These are phyloP conservation scores for Cordyceps sp. DNA, from an alignment of 2,329 filamentous ascomycete species.

Conservation along the genomic window DNA sequence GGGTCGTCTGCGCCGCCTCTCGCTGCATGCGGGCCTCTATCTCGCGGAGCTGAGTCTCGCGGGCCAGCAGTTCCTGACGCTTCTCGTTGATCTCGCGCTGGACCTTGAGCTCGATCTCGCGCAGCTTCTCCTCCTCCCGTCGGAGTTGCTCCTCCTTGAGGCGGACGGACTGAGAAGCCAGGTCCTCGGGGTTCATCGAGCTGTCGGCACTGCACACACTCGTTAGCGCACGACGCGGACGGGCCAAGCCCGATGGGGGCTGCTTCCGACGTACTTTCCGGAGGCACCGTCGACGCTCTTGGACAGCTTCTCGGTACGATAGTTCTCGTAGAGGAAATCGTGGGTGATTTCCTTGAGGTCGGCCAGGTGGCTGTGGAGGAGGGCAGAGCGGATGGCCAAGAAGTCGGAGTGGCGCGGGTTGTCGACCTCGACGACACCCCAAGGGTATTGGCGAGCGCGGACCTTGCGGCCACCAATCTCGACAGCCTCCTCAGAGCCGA, in stretches of 20 bases:
- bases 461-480: conserved; percentile 88
- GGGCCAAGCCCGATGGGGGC: no score
- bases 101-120: conserved; percentile 98
- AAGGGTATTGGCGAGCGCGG: conserved; percentile 92
- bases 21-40: conserved; percentile 96
- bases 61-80: conserved; percentile 91
- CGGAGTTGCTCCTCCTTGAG: conserved; percentile 99
- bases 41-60: conserved; percentile 96
- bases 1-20: conserved; percentile 40
- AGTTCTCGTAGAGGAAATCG: conserved; percentile 99
- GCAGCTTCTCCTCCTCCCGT: conserved; percentile 98
- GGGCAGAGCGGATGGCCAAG: conserved; percentile 86
- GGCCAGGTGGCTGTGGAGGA: conserved; percentile 93
- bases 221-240: conserved; percentile 13
- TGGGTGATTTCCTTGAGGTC: conserved; percentile 99
- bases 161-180: conserved; percentile 91
- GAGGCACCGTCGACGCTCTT: conserved; percentile 93
- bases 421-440: conserved; percentile 97
- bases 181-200: conserved; percentile 94
- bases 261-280: conserved; percentile 69
- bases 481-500: conserved; percentile 87
- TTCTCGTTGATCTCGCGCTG: conserved; percentile 99
- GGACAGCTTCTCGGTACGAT: conserved; percentile 99
- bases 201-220: conserved; percentile 36
- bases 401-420: conserved; percentile 99